phyloP scores from a whole-genome alignment of 2,329 filamentous ascomycete genomes.

The Arthrobotrys megalospora region DNA sequence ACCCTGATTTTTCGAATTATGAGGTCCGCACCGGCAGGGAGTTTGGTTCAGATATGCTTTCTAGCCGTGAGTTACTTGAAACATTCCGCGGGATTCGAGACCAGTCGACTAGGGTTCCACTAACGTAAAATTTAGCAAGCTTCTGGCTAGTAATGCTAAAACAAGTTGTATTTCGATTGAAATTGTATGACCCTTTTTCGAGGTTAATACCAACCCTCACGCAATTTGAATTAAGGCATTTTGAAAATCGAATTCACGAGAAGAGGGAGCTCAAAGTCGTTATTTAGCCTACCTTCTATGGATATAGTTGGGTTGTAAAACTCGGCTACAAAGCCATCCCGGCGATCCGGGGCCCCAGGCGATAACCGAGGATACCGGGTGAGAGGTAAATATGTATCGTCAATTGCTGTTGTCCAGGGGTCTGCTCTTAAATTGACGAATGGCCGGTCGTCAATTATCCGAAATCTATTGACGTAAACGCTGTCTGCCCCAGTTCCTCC shows the following conservation, averaged over 20 bases:
- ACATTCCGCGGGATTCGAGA: no score
- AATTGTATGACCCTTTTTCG: neutral
- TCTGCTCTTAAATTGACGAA: neutral
- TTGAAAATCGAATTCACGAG: neutral
- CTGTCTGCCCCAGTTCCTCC: neutral
- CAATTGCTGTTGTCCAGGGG: slow-evolving; percentile 13
- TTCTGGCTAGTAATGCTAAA: no score
- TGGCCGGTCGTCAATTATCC: slow-evolving; percentile 12
- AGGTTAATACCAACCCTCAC: neutral
- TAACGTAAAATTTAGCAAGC: no score
- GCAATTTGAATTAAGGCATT: neutral
- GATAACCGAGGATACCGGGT: slow-evolving; percentile 17
- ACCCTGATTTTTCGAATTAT: slow-evolving; percentile 8
- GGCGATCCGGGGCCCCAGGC: slow-evolving; percentile 8
- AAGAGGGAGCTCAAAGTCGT: neutral
- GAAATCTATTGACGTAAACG: neutral
- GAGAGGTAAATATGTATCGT: slow-evolving; percentile 3
- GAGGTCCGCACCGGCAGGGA: neutral
- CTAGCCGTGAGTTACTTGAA: no score
- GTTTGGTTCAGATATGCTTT: slow-evolving; percentile 23
- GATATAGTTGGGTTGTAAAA: slow-evolving; percentile 6
- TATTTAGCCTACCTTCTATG: slow-evolving; percentile 4
- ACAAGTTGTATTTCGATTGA: neutral
- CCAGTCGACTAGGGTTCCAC: no score
- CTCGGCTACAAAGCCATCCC: neutral